Evolutionary conservation across 2,329 filamentous ascomycete genomes (phyloP).

Genomic region (Diplodia corticola): DNA sequence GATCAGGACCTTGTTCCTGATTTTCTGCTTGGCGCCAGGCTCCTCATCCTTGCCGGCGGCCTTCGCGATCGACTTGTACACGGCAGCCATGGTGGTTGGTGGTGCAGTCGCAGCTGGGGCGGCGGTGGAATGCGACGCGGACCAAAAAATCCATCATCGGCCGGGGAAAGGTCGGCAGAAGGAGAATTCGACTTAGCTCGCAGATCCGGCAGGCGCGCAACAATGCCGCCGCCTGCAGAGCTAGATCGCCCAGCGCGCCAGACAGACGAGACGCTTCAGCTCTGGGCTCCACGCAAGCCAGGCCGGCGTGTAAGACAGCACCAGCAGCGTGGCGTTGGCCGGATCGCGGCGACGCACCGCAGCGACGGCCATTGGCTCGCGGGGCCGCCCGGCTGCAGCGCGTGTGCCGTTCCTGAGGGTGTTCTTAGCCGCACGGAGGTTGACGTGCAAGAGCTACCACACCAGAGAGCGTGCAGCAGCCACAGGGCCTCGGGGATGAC

Average conservation of each 20-base stretch:
- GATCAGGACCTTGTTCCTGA: constrained; percentile 71
- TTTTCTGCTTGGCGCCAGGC: constrained; percentile 38
- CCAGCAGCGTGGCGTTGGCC: constrained; percentile 7
- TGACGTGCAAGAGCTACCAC: constrained; percentile 23
- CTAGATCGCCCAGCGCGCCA: constrained; percentile 11
- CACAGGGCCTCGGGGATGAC: constrained; percentile 25
- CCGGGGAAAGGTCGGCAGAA: neutral
- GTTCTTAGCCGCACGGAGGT: constrained; percentile 23
- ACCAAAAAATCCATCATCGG: constrained; percentile 3
- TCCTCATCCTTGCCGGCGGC: constrained; percentile 39
- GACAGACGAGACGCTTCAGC: neutral
- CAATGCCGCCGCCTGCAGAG: constrained; percentile 9
- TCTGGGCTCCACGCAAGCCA: neutral
- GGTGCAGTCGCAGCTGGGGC: constrained; percentile 1
- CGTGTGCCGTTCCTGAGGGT: constrained; percentile 15
- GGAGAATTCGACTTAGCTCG: neutral
- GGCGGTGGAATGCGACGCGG: neutral
- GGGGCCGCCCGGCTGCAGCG: constrained; percentile 9
- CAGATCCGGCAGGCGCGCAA: constrained; percentile 13
- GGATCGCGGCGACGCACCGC: neutral
- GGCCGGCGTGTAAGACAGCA: neutral
- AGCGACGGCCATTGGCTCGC: constrained; percentile 1
- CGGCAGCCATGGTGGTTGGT: constrained; percentile 50
- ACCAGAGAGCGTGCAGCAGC: constrained; percentile 25
- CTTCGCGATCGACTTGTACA: constrained; percentile 57